Percentiles rank a stretch among this genome's conserved stretches.
Conservation (phyloP, 192 early-diverging fungal species). For the Thamnidium elegans region DNA sequence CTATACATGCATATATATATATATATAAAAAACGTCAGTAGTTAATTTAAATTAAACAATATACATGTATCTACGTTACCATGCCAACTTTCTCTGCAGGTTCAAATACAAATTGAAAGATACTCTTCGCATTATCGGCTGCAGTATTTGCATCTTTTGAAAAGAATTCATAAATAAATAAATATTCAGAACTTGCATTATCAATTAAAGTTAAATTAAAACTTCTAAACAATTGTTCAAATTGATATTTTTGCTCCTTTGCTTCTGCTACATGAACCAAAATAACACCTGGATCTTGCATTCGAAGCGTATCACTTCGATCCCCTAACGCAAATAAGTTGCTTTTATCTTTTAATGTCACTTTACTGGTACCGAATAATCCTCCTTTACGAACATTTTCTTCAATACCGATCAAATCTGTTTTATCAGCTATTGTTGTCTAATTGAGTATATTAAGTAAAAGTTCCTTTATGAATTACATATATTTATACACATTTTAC, state of each 20-base stretch:
- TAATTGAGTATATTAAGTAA: constrained; percentile 20
- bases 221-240: constrained; percentile 88
- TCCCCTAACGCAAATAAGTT: constrained; percentile 86
- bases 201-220: constrained; percentile 89
- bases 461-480: neutral
- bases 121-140: constrained; percentile 59
- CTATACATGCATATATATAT: constrained; percentile 9
- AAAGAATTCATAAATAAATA: constrained; percentile 92
- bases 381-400: constrained; percentile 66
- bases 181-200: constrained; percentile 93
- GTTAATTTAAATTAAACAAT: neutral
- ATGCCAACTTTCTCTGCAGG: constrained; percentile 71
- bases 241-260: constrained; percentile 76
- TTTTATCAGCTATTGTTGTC: constrained; percentile 73
- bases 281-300: constrained; percentile 82
- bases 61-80: constrained; percentile 29
- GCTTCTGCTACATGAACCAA: constrained; percentile 79
- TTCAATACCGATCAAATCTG: constrained; percentile 84
- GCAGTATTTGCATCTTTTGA: constrained; percentile 59
- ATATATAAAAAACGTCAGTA: neutral
- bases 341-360: constrained; percentile 70
- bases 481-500: constrained; percentile 26
- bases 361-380: constrained; percentile 67
- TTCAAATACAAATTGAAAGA: constrained; percentile 90
- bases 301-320: constrained; percentile 72